Evolutionary conservation across 1,284 basidiomycete genomes (phyloP), one percentile per base, ranked within the genome.

Genomic region (Ustilago loliicola): DNA sequence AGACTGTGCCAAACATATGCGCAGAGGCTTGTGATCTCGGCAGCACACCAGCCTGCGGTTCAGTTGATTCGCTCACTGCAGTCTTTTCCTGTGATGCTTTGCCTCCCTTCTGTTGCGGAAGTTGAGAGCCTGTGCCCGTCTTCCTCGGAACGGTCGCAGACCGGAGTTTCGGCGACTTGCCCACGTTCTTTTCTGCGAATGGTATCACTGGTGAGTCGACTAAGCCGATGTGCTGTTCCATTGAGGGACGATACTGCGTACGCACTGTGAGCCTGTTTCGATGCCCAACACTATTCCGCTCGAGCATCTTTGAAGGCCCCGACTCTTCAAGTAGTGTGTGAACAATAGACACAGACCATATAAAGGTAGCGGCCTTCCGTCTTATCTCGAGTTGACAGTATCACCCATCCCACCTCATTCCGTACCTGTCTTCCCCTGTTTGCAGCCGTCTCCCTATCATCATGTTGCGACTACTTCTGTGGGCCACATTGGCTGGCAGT

Each of bases 381-480:
- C 11, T 36, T 50, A 8, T 23, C 4, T 47, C 23, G 19, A 23
- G 11, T 15, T 25, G 1, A 5, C 19, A n/a, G n/a, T 51, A 7
- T 8, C 23, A 10, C 57, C 19, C 30, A 25, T 19, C 38, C 53
- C 23, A 9, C 40, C 42, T 29, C 40, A 30, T 55, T 29, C 30
- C 9, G 2, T 32, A 54, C 23, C 40, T 11, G 4, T 15, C 25
- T 19, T 25, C 34, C 48, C 45, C 30, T 21, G 40, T 17, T 29
- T 47, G 27, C 19, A 19, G 15, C 38, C 19, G 29, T 23, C 15
- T 27, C 47, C 45, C 40, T 25, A 25, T 30, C 34, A 48, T 8
- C 1, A 76, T 76, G 73, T 34, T 63, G n/a, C 64, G 34, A 42
- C 21, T 76, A 15, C 61, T 76, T 23, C 68, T 65, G 4, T 61